These are phyloP conservation scores for Akanthomyces lecanii DNA, from an alignment of 2,329 filamentous ascomycete species.

Conservation along the genomic window DNA sequence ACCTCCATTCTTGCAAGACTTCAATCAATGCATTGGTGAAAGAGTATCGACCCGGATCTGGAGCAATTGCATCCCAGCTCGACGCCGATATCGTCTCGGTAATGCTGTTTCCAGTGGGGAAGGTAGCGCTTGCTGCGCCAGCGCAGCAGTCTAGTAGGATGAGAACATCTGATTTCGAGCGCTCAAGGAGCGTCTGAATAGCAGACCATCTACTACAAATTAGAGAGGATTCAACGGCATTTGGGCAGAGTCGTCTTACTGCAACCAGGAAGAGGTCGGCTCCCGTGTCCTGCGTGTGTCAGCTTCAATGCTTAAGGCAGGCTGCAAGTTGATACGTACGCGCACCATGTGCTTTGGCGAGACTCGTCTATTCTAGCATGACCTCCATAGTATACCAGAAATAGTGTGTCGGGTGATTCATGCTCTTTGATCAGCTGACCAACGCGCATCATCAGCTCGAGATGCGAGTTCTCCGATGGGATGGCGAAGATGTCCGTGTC, in stretches of 20 bases:
- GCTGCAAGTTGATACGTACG: constrained; percentile 35
- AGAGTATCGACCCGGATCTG: constrained; percentile 55
- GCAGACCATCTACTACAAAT: constrained; percentile 47
- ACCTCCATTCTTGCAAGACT: constrained; percentile 53
- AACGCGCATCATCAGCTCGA: constrained; percentile 54
- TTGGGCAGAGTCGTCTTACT: constrained; percentile 33
- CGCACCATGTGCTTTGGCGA: constrained; percentile 57
- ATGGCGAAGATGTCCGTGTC: constrained; percentile 56
- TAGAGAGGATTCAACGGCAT: constrained; percentile 5
- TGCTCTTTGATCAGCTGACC: constrained; percentile 54
- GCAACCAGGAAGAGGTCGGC: constrained; percentile 50
- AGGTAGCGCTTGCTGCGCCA: constrained; percentile 56
- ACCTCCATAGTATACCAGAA: constrained; percentile 56
- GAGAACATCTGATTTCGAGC: constrained; percentile 53
- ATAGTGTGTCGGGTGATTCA: constrained; percentile 52
- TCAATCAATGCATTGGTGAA: constrained; percentile 58
- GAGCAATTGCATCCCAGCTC: constrained; percentile 58
- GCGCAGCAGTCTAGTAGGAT: constrained; percentile 58
- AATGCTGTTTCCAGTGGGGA: constrained; percentile 54
- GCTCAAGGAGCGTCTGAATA: constrained; percentile 55
- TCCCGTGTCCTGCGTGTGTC: constrained; percentile 40
- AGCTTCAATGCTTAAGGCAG: constrained; percentile 5
- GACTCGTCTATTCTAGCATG: constrained; percentile 58
- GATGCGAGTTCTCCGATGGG: constrained; percentile 53
- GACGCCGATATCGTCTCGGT: constrained; percentile 60